A percentile compares a stretch with the other conserved stretches of the same genome.
phyloP scores from a whole-genome alignment of 2,329 filamentous ascomycete species.

The Paracoccidioides brasiliensis region DNA sequence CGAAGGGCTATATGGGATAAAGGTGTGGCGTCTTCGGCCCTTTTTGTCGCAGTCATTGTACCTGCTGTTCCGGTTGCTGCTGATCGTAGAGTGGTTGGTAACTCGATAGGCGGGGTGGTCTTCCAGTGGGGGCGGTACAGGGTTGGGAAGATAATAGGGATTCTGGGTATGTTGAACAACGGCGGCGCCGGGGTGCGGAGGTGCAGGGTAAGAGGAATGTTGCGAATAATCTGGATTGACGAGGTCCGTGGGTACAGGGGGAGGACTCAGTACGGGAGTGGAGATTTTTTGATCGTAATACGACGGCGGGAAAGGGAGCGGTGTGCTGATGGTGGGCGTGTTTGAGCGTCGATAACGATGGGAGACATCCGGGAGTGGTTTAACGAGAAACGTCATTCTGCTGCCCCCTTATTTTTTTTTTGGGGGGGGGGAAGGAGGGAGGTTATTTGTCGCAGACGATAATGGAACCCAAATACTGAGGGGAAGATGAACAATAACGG shows the following conservation, averaged over 20 bases:
- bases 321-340: neutral
- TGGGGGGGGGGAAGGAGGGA: too few relatives aligned
- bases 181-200: neutral
- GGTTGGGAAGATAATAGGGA: neutral
- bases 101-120: constrained; percentile 2
- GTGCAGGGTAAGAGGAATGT: neutral
- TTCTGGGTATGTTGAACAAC: neutral
- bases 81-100: neutral
- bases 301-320: neutral
- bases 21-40: neutral
- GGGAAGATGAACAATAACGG: neutral
- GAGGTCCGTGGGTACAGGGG: neutral
- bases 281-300: neutral
- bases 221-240: neutral
- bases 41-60: neutral
- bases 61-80: neutral
- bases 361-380: neutral
- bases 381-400: constrained; percentile 1
- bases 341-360: neutral
- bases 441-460: neutral
- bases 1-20: constrained; percentile 1
- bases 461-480: neutral
- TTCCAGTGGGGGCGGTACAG: neutral
- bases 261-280: neutral
- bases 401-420: neutral